Evolutionary conservation across 345 rosid genomes (phyloP), one percentile per base, ranked within the genome.

Genomic region (Rhizophora apiculata): DNA sequence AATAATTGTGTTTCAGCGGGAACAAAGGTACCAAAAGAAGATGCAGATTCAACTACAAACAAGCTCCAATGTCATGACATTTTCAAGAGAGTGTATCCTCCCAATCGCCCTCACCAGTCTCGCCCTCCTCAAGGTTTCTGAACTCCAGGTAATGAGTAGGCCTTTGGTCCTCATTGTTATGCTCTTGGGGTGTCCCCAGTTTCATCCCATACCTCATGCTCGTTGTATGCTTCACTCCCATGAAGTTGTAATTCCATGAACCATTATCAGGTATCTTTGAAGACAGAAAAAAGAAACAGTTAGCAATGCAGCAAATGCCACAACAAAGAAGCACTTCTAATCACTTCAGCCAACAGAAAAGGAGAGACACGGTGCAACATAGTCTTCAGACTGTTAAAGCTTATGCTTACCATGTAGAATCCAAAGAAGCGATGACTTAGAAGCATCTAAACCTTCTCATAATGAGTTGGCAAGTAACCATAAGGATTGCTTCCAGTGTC

Each of bases 401-500:
- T 30, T 9, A 43, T 51, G 43, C 84, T 86, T 79, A 89, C 97
- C 99, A 90, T 96, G 83, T 96, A 96, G 82, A 96, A 96, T 62
- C 99, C 99, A 11, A 88, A 84, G 87, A 96, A 92, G 59, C 96
- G 83, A 59, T 92, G 97, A 71, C 99, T 96, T 49, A 90, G 81
- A 61, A 95, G 88, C 99, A 90, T 96, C 79, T 92, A 97, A 64
- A 96, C 99, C 87, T 96, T 95, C 87, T 96, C 98, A 29, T 96
- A 95, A 55, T 96, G 96, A 66, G 98, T 90, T 3, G 98, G 98
- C 37, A 90, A 90, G 79, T 96, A 96, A 30, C 97, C 98, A 2
- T 92, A 97, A 66, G 98, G 97, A 80, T 96, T 96, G 87, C 93
- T 82, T 76, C 97, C 93, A 0, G 89, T 90, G 62, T 96, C 98